phyloP scores from a whole-genome alignment of 805 yeast genomes.

The Candida ascalaphidarum region DNA sequence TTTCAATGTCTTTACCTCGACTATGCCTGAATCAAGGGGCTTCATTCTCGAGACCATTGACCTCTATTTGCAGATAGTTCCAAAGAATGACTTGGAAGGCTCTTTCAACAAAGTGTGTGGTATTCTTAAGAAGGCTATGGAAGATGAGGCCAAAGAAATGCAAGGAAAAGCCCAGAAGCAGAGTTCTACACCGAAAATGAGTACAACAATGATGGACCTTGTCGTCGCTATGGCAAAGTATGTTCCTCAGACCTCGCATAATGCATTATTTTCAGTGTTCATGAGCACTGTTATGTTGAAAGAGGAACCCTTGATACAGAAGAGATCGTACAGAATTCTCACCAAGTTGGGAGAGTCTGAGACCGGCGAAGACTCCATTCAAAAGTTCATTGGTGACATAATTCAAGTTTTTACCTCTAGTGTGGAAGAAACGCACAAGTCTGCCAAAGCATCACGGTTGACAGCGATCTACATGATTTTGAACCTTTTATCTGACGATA shows the following conservation, averaged over 20 bases:
- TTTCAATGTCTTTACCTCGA: constrained; percentile 89
- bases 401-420: constrained; percentile 51
- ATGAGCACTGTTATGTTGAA: constrained; percentile 49
- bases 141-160: constrained; percentile 34
- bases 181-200: constrained; percentile 41
- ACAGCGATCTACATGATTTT: constrained; percentile 56
- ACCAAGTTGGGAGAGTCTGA: constrained; percentile 64
- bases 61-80: constrained; percentile 63
- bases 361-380: constrained; percentile 48
- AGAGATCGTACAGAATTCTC: constrained; percentile 79
- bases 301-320: constrained; percentile 66
- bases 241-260: constrained; percentile 62
- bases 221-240: constrained; percentile 81
- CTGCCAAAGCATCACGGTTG: constrained; percentile 78
- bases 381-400: constrained; percentile 46
- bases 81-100: constrained; percentile 54
- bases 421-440: constrained; percentile 49
- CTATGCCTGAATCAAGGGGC: constrained; percentile 75
- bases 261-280: constrained; percentile 73
- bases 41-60: constrained; percentile 83
- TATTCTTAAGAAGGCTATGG: constrained; percentile 66
- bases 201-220: constrained; percentile 87
- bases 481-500: constrained; percentile 51
- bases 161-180: constrained; percentile 18
- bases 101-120: constrained; percentile 85